These are phyloP conservation scores for Aspergillus sojae DNA, from an alignment of 2,329 filamentous ascomycete genomes.

Conservation along the genomic window DNA sequence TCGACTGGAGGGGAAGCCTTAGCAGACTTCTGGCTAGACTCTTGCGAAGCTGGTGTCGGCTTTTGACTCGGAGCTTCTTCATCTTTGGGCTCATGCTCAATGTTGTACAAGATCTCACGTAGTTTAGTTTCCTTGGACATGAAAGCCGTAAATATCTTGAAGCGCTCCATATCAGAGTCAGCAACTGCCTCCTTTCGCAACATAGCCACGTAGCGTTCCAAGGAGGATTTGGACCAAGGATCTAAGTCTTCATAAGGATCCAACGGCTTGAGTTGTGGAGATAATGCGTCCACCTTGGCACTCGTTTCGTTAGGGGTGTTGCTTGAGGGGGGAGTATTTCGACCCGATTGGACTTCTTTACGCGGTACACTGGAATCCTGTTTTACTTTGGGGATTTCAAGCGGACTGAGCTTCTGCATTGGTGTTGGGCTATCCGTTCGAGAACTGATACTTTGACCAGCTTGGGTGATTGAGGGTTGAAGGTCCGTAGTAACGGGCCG, in stretches of 20 bases:
- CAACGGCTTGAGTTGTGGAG: slow-evolving; percentile 24
- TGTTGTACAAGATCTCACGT: slow-evolving; percentile 52
- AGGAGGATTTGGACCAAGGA: slow-evolving; percentile 59
- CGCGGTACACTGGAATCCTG: slow-evolving; percentile 10
- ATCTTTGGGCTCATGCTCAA: slow-evolving; percentile 45
- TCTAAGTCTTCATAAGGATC: slow-evolving; percentile 58
- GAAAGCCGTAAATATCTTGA: slow-evolving; percentile 57
- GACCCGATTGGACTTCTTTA: slow-evolving; percentile 1
- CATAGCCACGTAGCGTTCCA: slow-evolving; percentile 59
- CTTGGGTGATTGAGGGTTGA: slow-evolving; percentile 17
- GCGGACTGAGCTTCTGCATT: slow-evolving; percentile 16
- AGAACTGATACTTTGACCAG: slow-evolving; percentile 10
- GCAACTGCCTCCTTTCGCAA: slow-evolving; percentile 54
- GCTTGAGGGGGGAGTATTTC: background rate
- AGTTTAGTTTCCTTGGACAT: slow-evolving; percentile 51
- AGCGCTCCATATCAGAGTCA: slow-evolving; percentile 54
- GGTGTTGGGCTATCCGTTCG: slow-evolving; percentile 13
- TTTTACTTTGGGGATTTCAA: slow-evolving; percentile 15
- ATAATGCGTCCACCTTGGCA: slow-evolving; percentile 10
- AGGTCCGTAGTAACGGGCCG: slow-evolving; percentile 34
- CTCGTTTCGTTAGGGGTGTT: slow-evolving; percentile 3
- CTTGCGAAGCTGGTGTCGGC: slow-evolving; percentile 10
- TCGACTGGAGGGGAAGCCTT: slow-evolving; percentile 24
- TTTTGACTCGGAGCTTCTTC: slow-evolving; percentile 14
- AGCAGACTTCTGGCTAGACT: slow-evolving; percentile 12